A percentile compares a stretch with the other conserved stretches of the same genome.
phyloP scores from a whole-genome alignment of 805 yeast species.

The Wickerhamomyces bisporus region DNA sequence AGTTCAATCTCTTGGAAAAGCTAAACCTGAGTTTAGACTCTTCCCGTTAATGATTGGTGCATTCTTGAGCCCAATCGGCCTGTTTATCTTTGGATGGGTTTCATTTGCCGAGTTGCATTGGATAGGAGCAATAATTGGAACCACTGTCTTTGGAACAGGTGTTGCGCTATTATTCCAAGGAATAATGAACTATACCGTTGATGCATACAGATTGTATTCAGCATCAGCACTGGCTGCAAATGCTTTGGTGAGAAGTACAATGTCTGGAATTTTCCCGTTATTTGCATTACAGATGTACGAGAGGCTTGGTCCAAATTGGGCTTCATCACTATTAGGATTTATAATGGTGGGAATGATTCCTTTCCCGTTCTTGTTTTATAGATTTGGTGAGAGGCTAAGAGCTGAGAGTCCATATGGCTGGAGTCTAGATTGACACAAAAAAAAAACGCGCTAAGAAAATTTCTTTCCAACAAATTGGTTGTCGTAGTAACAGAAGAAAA shows the following conservation, averaged over 20 bases:
- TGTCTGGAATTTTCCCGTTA: conserved; percentile 54
- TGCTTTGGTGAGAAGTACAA: conserved; percentile 44
- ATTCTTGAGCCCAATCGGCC: conserved; percentile 52
- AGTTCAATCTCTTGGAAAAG: conserved; percentile 39
- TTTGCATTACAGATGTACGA: conserved; percentile 55
- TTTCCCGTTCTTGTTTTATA: conserved; percentile 49
- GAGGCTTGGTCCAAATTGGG: conserved; percentile 54
- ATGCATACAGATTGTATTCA: conserved; percentile 51
- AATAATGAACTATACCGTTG: conserved; percentile 58
- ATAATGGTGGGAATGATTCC: conserved; percentile 45
- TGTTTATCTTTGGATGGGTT: conserved; percentile 79
- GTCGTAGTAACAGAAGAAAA: not conserved
- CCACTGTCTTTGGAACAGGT: conserved; percentile 70
- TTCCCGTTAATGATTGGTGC: conserved; percentile 64
- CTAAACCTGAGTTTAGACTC: conserved; percentile 56
- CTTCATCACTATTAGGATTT: conserved; percentile 47
- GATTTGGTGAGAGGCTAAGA: conserved; percentile 39
- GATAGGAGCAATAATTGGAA: conserved; percentile 69
- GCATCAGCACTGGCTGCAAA: conserved; percentile 50
- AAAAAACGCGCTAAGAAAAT: too few relatives aligned
- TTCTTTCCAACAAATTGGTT: too few relatives aligned
- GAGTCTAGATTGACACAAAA: conserved; percentile 22
- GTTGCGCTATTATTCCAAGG: conserved; percentile 64
- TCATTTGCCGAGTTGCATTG: conserved; percentile 56
- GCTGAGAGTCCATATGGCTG: conserved; percentile 44